Conservation (phyloP, 78 protist genomes). For the Goniomonas avonlea region DNA sequence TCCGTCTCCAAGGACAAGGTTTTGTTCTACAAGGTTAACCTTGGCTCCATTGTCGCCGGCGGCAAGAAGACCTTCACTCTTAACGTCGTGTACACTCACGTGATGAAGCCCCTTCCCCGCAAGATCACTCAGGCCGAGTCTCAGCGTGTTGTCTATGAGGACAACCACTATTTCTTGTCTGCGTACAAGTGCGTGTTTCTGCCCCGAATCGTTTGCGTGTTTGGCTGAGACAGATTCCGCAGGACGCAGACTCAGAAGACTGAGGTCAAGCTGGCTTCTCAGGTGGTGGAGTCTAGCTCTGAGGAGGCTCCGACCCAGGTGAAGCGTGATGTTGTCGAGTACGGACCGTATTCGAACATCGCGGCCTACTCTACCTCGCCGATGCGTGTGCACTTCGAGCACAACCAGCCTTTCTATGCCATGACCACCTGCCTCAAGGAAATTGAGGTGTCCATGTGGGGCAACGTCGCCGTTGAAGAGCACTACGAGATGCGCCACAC, state of each 20-base stretch:
- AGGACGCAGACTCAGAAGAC: neutral
- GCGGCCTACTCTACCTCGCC: slow-evolving; percentile 26
- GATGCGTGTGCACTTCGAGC: slow-evolving; percentile 66
- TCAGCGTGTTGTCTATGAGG: neutral
- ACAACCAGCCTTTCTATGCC: slow-evolving; percentile 48
- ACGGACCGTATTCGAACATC: slow-evolving; percentile 73
- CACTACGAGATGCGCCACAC: slow-evolving; percentile 39
- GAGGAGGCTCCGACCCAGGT: slow-evolving; percentile 23
- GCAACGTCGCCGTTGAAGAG: slow-evolving; percentile 53
- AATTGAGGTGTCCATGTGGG: slow-evolving; percentile 49
- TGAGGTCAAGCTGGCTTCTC: slow-evolving; percentile 34
- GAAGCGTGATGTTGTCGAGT: slow-evolving; percentile 18
- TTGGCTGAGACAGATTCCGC: no score
- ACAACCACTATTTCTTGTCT: neutral
- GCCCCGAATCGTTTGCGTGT: no score
- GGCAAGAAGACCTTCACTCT: neutral
- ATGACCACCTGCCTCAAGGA: slow-evolving; percentile 19
- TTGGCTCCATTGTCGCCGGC: neutral
- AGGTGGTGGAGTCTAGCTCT: slow-evolving; percentile 31
- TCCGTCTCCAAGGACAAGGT: neutral
- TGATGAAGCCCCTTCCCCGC: neutral
- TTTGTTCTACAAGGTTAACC: neutral
- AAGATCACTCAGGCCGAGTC: neutral
- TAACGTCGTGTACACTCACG: neutral
- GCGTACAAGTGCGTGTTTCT: no score